Percentiles rank a stretch among this genome's conserved stretches.
These are phyloP conservation scores for Lodderomyces theae DNA, from an alignment of 1,139 yeast genomes.

Conservation along the genomic window DNA sequence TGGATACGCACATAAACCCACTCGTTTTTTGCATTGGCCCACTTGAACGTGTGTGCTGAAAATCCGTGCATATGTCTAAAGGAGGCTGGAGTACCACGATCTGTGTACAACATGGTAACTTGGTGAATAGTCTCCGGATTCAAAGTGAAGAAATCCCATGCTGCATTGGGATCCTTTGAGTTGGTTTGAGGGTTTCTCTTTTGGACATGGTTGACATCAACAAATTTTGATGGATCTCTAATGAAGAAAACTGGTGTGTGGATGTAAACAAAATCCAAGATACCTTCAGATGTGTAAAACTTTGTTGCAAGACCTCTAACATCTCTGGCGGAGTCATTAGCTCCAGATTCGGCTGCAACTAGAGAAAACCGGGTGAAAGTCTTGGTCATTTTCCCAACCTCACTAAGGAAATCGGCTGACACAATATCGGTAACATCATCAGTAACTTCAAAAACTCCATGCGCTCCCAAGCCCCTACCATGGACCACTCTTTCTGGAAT, in stretches of 20 bases:
- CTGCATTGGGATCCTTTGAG: conserved; percentile 71
- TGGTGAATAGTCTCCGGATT: conserved; percentile 68
- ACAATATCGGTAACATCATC: conserved; percentile 77
- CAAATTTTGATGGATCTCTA: conserved; percentile 85
- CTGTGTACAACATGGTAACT: conserved; percentile 58
- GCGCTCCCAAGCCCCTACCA: conserved; percentile 88
- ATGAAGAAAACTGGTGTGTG: conserved; percentile 86
- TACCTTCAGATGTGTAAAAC: conserved; percentile 85
- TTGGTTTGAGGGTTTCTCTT: conserved; percentile 80
- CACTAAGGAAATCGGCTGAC: conserved; percentile 65
- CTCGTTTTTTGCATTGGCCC: conserved; percentile 64
- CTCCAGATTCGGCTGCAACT: conserved; percentile 84
- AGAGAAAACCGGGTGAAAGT: conserved; percentile 79
- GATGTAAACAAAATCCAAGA: conserved; percentile 83
- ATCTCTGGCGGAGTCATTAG: conserved; percentile 85
- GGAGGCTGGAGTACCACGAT: conserved; percentile 66
- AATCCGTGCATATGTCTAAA: conserved; percentile 69
- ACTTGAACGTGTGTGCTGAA: conserved; percentile 70
- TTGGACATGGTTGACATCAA: conserved; percentile 83
- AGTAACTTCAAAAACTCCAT: conserved; percentile 76
- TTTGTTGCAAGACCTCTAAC: conserved; percentile 86
- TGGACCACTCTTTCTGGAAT: conserved; percentile 89
- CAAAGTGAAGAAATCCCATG: conserved; percentile 64
- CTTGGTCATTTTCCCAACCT: conserved; percentile 73
- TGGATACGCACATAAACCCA: conserved; percentile 68